phyloP scores from a whole-genome alignment of 805 yeast genomes.

The Metschnikowia bowlesiae region DNA sequence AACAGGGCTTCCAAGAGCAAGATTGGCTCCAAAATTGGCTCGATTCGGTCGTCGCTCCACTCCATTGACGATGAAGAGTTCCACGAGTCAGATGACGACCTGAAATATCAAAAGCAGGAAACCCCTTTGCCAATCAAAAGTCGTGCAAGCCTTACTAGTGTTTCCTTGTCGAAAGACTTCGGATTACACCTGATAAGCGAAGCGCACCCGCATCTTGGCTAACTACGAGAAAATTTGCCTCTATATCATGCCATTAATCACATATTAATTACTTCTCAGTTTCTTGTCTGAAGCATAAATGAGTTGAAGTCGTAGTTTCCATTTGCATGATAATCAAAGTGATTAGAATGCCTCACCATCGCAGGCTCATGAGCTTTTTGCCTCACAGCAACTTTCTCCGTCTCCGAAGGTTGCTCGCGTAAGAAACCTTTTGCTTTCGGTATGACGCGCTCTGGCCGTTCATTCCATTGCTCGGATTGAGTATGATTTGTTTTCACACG shows the following conservation, averaged over 20 bases:
- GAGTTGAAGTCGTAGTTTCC: constrained; percentile 36
- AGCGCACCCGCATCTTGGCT: constrained; percentile 10
- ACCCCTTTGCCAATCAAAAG: not conserved
- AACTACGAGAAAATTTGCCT: not conserved
- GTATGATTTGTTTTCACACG: constrained; percentile 6
- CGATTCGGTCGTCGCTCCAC: constrained; percentile 27
- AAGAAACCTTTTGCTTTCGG: not conserved
- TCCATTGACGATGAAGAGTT: constrained; percentile 23
- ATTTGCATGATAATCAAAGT: constrained; percentile 31
- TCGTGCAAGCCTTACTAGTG: not conserved
- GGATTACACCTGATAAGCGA: constrained; percentile 23
- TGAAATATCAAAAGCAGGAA: constrained; percentile 5
- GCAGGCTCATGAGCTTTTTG: not conserved
- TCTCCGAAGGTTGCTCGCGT: not conserved
- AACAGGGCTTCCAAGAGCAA: constrained; percentile 9
- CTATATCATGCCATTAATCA: not conserved
- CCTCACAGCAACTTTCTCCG: not conserved
- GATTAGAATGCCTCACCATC: constrained; percentile 10
- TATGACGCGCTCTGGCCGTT: not conserved
- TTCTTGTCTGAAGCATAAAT: constrained; percentile 26
- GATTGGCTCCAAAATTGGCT: constrained; percentile 27
- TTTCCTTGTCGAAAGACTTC: constrained; percentile 1
- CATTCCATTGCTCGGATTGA: not conserved
- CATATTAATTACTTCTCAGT: not conserved
- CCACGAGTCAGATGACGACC: constrained; percentile 18